Evolutionary conservation across 2,329 filamentous ascomycete species (phyloP), one percentile per base, ranked within the genome.

Genomic region (Rhytidhysteron rufulum): DNA sequence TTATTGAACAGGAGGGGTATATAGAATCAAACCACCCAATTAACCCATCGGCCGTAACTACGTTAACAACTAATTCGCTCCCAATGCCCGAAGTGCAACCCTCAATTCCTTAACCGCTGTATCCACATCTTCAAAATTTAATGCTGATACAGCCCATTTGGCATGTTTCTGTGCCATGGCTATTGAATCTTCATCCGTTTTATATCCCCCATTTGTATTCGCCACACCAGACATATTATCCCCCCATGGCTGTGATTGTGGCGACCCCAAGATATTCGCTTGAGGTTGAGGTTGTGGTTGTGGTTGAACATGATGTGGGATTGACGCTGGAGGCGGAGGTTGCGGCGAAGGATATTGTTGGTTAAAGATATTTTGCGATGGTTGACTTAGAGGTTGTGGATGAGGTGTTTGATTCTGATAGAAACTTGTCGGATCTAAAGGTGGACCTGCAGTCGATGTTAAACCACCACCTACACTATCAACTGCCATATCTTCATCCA

Each of bases 41-140:
- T n/a, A n/a, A n/a, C n/a, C n/a, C n/a, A n/a, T n/a, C n/a, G n/a
- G n/a, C n/a, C n/a, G n/a, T n/a, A n/a, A n/a, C n/a, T n/a, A n/a
- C n/a, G n/a, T n/a, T n/a, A n/a, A n/a, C n/a, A n/a, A n/a, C n/a
- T 49, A 83, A 27, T 69, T 69, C 10, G 81, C 85, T 2, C 88
- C 88, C 35, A 96, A 68, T 15, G 74, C 69, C 41, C 78, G 72
- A 47, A 98, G 68, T 3, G 93, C 93, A 43, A 79, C 81, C 38
- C 80, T 79, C 46, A 98, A 65, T 60, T 98, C 90, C 56, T 83
- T 83, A 4, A 97, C 83, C 0, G 93, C 93, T 0, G 93, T 98
- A 1, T 83, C 75, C 2, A 95, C 86, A 62, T 98, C 93, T 53
- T 98, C 93, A 65, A 98, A 98, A 55, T 96, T 95, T 34, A 98